Evolutionary conservation across 805 yeast genomes (phyloP), one percentile per base, ranked within the genome.

Genomic region (Starmerella kuoi): DNA sequence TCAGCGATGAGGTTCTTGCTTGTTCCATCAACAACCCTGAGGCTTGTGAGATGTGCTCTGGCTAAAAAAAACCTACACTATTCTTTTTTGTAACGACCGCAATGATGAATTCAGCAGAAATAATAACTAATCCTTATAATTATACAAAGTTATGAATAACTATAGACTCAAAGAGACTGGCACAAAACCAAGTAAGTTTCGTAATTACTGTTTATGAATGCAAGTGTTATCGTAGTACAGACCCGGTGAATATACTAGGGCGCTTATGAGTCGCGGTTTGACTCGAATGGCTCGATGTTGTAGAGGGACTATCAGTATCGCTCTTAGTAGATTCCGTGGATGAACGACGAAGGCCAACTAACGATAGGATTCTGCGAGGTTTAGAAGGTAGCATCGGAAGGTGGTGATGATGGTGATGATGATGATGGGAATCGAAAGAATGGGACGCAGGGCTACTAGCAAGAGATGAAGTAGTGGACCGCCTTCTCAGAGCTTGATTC

Each of bases 11-110:
- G 65, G 97, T 82, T 26, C 77, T 88, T 65, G 95, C 95, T 27
- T 88, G 98, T 70, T 94, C 96, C 43, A 86, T 91, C 62, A 78
- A 82, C 45, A 88, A 91, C 68, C 96, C 96, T 46, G 97, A 84
- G 67, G 76, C 97, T 38, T 88, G 98, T 67, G 88, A 88, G 60
- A 91, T 91, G 97, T 91, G 98, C 70, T 88, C 97, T 46, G 97
- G 97, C 69, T 91, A 67, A 48, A 28, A 18, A 21, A 8, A 6
- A 15, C 25, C 15, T 26, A 19, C 14, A 27, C 17, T 33, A 17
- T 23, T 32, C 19, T 24, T 31, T 25, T 25, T 25, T 31, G 20
- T 31, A 34, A 36, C 31, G 35, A 41, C 32, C 31, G 27, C 17
- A 18, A 37, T 28, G 37, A 46, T n/a, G n/a, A n/a, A 9, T 15